Evolutionary conservation across 139 green algal species (phyloP).

Genomic region (Chlamydomonas sp.): DNA sequence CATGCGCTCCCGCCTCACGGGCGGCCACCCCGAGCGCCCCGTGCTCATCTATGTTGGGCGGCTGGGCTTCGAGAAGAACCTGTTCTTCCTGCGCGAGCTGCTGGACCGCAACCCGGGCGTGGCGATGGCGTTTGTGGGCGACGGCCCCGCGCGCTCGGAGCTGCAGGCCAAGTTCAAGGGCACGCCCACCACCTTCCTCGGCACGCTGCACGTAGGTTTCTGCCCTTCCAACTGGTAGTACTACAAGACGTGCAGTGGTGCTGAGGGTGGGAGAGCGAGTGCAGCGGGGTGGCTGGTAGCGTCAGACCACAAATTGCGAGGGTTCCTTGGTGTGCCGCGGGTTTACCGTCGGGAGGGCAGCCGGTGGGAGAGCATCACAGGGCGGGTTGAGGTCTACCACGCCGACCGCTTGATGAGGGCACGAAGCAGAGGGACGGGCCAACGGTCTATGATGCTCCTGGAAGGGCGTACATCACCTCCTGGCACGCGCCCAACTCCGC

Average conservation of each 20-base stretch:
- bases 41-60: slow-evolving; percentile 95
- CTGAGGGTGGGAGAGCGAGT: too few relatives aligned
- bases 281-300: not conserved
- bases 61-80: slow-evolving; percentile 91
- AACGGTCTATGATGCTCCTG: too few relatives aligned
- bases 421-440: too few relatives aligned
- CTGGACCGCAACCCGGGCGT: slow-evolving; percentile 69
- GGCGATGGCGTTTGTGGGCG: slow-evolving; percentile 93
- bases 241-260: too few relatives aligned
- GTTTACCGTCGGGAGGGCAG: too few relatives aligned
- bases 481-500: too few relatives aligned
- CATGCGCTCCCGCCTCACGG: slow-evolving; percentile 79
- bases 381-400: too few relatives aligned
- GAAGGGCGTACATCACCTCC: too few relatives aligned
- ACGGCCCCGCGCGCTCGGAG: slow-evolving; percentile 78
- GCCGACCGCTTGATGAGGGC: too few relatives aligned
- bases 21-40: slow-evolving; percentile 74
- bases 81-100: slow-evolving; percentile 78
- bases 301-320: not conserved
- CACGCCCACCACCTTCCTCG: slow-evolving; percentile 73
- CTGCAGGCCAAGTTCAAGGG: slow-evolving; percentile 76
- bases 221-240: not conserved
- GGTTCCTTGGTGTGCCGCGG: too few relatives aligned
- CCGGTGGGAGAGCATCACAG: too few relatives aligned
- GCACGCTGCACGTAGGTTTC: slow-evolving; percentile 15